Evolutionary conservation across 768 basidiomycete species (phyloP), one percentile per base, ranked within the genome.

Genomic region (Gyrodon lividus): DNA sequence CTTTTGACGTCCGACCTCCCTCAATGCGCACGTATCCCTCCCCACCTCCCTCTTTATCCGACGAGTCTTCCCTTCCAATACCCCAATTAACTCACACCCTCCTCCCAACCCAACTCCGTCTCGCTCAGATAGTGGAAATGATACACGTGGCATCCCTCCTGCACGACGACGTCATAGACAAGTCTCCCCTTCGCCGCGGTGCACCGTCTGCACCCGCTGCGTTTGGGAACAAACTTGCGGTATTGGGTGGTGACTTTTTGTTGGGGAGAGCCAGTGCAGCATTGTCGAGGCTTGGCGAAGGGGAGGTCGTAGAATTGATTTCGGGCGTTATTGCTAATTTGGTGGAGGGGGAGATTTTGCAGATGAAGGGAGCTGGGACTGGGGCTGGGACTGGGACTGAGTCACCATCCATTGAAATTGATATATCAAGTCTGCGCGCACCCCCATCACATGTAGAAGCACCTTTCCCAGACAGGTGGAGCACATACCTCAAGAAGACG

Each of bases 101-200:
- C 5, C 81, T 99, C 6, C 92, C 96, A 14, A 86, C 93, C 1
- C 97, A 99, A 70, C 72, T 87, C 26, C 87, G 95, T 26, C 82
- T 99, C 30, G 96, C 95, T 4, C 93, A 96, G 63, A 95, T 99
- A 39, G 86, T 92, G 46, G 97, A 99, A 68, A 97, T 98, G 93
- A 90, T 99, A 43, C 93, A 98, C 66, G 88, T 98, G 55, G 95
- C 97, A 22, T 94, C 89, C 3, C 77, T 93, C 9, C 75, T 99
- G 16, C 96, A 98, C 67, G 92, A 98, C 75, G 87, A 89, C 61
- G 92, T 98, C 46, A 81, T 88, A 52, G 88, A 92, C 73, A 70
- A 71, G 55, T 82, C 88, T 1, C 75, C 84, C 7, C 79, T 92
- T 6, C 84, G 94, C 6, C 78, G 95, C 0, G 78, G 81, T 12